phyloP scores from a whole-genome alignment of 1,284 basidiomycete genomes.

The Athelia psychrophila region DNA sequence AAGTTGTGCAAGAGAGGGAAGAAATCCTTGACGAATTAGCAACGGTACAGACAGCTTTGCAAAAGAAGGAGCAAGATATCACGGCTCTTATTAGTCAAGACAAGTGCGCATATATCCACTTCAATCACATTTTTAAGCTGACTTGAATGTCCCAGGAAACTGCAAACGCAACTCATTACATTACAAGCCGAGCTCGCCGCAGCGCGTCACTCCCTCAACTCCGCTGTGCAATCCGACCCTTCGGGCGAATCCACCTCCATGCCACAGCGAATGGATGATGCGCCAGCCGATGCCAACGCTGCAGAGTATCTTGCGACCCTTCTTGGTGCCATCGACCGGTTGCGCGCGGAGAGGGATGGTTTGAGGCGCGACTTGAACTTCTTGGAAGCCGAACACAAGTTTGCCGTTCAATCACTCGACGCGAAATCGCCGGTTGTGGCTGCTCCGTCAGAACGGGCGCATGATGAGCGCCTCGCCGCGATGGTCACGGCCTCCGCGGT shows the following conservation, averaged over 20 bases:
- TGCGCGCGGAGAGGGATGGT: conserved; percentile 69
- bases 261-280: neutral
- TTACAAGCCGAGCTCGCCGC: neutral
- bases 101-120: conserved; percentile 7
- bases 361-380: conserved; percentile 70
- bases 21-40: conserved; percentile 41
- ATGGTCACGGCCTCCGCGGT: conserved; percentile 29
- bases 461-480: conserved; percentile 28
- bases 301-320: conserved; percentile 50
- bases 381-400: conserved; percentile 66
- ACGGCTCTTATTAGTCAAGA: conserved; percentile 21
- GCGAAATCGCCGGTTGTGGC: conserved; percentile 34
- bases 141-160: neutral
- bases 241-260: conserved; percentile 4
- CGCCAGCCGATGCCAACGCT: conserved; percentile 26
- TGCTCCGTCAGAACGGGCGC: conserved; percentile 10
- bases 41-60: conserved; percentile 27
- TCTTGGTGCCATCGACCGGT: conserved; percentile 58
- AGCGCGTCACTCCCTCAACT: neutral
- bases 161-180: neutral
- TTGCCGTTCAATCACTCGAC: conserved; percentile 61
- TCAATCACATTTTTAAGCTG: neutral
- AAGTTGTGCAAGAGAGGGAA: conserved; percentile 43
- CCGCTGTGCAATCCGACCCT: neutral
- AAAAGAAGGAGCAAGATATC: conserved; percentile 25